Conservation (phyloP, 768 basidiomycete genomes). For the Tricholoma furcatifolium region DNA sequence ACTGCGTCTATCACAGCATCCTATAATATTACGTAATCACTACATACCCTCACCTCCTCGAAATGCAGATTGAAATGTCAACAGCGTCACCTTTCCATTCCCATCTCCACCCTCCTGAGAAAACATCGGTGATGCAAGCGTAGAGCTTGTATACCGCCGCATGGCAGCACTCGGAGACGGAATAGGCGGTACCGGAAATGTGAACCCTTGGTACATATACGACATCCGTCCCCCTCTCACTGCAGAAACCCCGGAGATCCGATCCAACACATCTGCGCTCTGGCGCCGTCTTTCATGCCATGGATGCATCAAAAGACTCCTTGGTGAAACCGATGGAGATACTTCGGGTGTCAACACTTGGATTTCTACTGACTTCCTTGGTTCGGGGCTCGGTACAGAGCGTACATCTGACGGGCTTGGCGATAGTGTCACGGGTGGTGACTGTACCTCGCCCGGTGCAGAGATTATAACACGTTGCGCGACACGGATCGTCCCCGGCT, state of each 20-base stretch:
- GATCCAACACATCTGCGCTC: not conserved
- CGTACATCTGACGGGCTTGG: not conserved
- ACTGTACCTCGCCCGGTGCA: not conserved
- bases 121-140: conserved; percentile 8
- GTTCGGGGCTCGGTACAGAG: not conserved
- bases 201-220: conserved; percentile 8
- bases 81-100: conserved; percentile 1
- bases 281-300: conserved; percentile 12
- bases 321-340: conserved; percentile 1
- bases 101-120: conserved; percentile 4
- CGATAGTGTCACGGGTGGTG: not conserved
- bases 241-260: conserved; percentile 2
- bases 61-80: conserved; percentile 13
- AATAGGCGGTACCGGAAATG: conserved; percentile 13
- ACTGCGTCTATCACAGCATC: not conserved
- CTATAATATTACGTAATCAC: conserved; percentile 12
- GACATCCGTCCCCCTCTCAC: not conserved
- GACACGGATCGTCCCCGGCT: conserved; percentile 5
- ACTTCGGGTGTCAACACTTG: not conserved
- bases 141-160: conserved; percentile 12
- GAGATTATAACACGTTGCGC: not conserved
- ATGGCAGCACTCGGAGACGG: conserved; percentile 1
- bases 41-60: not conserved
- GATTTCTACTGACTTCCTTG: not conserved
- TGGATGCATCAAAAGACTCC: conserved; percentile 13